Conservation (phyloP, 2,329 filamentous ascomycete species). For the Clonostachys byssicola region DNA sequence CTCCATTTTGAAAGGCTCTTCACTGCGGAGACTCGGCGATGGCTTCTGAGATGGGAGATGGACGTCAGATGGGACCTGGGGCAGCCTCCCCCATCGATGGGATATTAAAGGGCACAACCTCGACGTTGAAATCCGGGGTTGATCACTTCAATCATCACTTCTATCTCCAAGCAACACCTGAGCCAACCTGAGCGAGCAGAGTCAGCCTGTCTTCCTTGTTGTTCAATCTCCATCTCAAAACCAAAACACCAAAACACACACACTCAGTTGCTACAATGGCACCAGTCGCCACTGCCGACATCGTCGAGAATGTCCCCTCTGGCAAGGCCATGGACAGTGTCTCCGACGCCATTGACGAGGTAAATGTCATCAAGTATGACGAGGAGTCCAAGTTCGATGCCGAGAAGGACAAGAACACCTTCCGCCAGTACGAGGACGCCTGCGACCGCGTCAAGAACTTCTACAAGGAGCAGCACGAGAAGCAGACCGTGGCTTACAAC, state of each 20-base stretch:
- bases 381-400: slow-evolving; percentile 62
- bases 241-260: neutral
- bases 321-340: slow-evolving; percentile 37
- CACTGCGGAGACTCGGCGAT: too few species aligned
- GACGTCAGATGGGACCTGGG: too few species aligned
- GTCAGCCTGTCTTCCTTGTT: too few species aligned
- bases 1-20: too few species aligned
- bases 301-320: slow-evolving; percentile 5
- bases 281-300: slow-evolving; percentile 13
- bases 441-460: slow-evolving; percentile 84
- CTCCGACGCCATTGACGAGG: slow-evolving; percentile 44
- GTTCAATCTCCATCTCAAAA: too few species aligned
- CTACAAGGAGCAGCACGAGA: slow-evolving; percentile 69
- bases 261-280: slow-evolving; percentile 12
- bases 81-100: too few species aligned
- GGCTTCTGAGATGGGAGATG: too few species aligned
- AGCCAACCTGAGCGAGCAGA: too few species aligned
- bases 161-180: too few species aligned
- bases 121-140: too few species aligned
- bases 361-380: slow-evolving; percentile 49
- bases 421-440: slow-evolving; percentile 79
- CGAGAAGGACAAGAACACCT: slow-evolving; percentile 74
- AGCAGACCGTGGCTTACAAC: slow-evolving; percentile 82
- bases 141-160: too few species aligned
- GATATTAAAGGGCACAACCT: too few species aligned